These are phyloP conservation scores for Tothia fuscella DNA, from an alignment of 2,329 filamentous ascomycete species.

Conservation along the genomic window DNA sequence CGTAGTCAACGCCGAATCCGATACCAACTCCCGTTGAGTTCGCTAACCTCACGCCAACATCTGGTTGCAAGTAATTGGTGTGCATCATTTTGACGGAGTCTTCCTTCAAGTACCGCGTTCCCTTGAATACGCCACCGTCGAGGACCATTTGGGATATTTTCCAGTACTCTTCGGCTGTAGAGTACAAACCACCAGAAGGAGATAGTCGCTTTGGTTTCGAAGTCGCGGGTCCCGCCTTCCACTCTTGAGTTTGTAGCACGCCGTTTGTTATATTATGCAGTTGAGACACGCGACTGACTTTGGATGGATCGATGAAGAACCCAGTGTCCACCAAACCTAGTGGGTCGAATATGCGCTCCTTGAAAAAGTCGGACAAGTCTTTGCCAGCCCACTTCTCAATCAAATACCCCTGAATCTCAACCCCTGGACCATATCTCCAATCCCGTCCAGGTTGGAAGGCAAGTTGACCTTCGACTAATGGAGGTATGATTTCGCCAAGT, in stretches of 20 bases:
- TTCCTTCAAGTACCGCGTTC: conserved; percentile 3
- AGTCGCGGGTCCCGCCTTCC: background rate
- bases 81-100: conserved; percentile 4
- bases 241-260: background rate
- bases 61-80: background rate
- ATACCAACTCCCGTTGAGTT: background rate
- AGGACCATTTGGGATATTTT: conserved; percentile 4
- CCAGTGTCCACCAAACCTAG: conserved; percentile 6
- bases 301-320: background rate
- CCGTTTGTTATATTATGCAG: background rate
- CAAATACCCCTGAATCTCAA: conserved; percentile 7
- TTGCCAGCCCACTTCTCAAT: conserved; percentile 9
- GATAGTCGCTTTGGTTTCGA: background rate
- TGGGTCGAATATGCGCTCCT: conserved; percentile 1
- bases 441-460: conserved; percentile 6
- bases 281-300: background rate
- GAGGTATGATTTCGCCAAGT: background rate
- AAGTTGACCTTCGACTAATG: background rate
- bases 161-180: conserved; percentile 6
- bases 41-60: background rate
- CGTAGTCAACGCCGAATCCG: conserved; percentile 8
- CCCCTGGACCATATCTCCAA: conserved; percentile 5
- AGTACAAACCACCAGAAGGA: conserved; percentile 1
- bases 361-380: conserved; percentile 2
- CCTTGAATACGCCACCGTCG: conserved; percentile 3